Conservation (phyloP, 1,284 basidiomycete genomes). For the Microbotryum scabiosae region DNA sequence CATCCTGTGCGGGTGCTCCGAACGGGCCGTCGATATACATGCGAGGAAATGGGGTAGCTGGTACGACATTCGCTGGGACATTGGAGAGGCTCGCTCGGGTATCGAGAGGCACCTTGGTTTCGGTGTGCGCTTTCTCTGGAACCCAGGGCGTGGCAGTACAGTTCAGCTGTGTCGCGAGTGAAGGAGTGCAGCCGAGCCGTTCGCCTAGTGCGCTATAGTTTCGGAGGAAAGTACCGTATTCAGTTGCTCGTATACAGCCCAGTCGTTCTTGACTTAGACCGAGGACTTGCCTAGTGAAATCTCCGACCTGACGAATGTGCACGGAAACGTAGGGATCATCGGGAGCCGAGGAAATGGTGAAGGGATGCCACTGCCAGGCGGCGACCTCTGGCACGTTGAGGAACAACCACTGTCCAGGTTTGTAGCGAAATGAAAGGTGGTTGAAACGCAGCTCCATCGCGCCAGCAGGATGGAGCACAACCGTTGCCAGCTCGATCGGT, state of each 20-base stretch:
- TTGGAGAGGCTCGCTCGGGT: conserved; percentile 54
- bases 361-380: conserved; percentile 69
- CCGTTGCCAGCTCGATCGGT: conserved; percentile 65
- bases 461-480: conserved; percentile 45
- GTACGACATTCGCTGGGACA: conserved; percentile 45
- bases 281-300: conserved; percentile 55
- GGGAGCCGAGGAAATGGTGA: conserved; percentile 85
- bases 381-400: conserved; percentile 76
- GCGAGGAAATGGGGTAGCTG: conserved; percentile 49
- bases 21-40: conserved; percentile 61
- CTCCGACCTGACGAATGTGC: conserved; percentile 83
- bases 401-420: conserved; percentile 83
- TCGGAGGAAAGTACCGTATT: too few relatives aligned
- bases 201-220: conserved; percentile 56
- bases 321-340: conserved; percentile 81
- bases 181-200: conserved; percentile 67
- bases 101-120: conserved; percentile 47
- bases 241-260: background rate
- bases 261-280: background rate
- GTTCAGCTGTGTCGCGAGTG: conserved; percentile 63
- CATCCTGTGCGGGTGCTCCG: conserved; percentile 77
- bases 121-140: conserved; percentile 44
- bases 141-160: conserved; percentile 42
- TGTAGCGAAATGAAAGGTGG: conserved; percentile 81
- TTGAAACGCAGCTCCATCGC: conserved; percentile 81